Conservation (phyloP, 148 eudicot genomes). For the Rhododendron mucronatum region DNA sequence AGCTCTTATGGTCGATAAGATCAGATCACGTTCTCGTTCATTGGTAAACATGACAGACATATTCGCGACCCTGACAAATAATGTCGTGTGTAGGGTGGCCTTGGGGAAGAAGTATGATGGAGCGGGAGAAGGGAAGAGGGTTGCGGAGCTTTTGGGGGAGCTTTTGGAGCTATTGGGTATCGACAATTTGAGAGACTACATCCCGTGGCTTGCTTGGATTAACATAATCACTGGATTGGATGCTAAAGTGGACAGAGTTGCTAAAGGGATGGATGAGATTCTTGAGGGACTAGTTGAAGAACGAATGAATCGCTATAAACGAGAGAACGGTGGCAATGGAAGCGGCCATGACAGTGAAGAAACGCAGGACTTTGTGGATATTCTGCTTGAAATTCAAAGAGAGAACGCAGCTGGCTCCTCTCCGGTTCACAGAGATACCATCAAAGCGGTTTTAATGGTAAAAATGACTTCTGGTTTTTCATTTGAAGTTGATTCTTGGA, state of each 20-base stretch:
- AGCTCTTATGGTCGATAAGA: too few species aligned
- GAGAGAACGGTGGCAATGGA: not conserved
- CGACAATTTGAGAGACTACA: constrained; percentile 26
- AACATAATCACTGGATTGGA: constrained; percentile 48
- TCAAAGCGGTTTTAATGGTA: constrained; percentile 32
- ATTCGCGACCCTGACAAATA: constrained; percentile 37
- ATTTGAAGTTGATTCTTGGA: too few species aligned
- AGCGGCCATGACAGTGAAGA: constrained; percentile 1
- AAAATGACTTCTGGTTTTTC: not conserved
- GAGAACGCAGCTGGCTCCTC: constrained; percentile 29
- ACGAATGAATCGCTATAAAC: constrained; percentile 32
- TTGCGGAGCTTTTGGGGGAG: constrained; percentile 27
- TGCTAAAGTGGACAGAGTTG: constrained; percentile 38
- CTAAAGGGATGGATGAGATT: constrained; percentile 41
- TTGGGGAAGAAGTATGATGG: constrained; percentile 61
- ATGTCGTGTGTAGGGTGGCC: constrained; percentile 58
- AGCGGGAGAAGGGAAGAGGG: constrained; percentile 35
- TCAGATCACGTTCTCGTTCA: too few species aligned
- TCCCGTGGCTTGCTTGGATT: constrained; percentile 64
- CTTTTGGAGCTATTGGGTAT: constrained; percentile 37
- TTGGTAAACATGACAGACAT: constrained; percentile 39
- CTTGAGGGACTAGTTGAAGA: constrained; percentile 18
- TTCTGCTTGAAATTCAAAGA: constrained; percentile 40
- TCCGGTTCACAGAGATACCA: constrained; percentile 26
- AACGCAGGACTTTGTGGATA: constrained; percentile 49